Evolutionary conservation across 331 rosid species (phyloP), one percentile per base, ranked within the genome.

Genomic region (Phaseolus coccineus): DNA sequence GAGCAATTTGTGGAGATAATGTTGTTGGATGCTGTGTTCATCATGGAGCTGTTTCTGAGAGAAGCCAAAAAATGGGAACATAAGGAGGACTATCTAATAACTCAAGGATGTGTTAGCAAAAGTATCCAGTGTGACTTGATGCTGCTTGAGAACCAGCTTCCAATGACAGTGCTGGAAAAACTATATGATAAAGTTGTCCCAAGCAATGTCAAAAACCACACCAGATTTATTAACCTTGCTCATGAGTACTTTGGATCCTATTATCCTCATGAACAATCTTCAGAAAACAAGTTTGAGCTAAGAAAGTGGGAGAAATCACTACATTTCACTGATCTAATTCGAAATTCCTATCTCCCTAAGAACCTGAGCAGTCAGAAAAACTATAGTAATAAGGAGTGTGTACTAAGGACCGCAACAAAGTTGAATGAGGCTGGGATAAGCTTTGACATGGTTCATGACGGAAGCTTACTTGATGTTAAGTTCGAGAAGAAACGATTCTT

Each of bases 111-210:
- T 65, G 9, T 84, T 6, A 51, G 67, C n/a, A 84, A 73, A 64
- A 73, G 35, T 27, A 77, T 81, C 50, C 85, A 72, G 66, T 31
- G 83, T 15, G 85, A 80, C 52, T 65, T 80, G 73, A 15, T 76
- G 58, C 79, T 84, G 25, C 80, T 80, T 2, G 85, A 84, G 75
- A 80, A 84, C 46, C 87, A 84, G 69, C 74, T 84, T 67, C 87
- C 87, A 71, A 53, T 84, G 1, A 22, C 0, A 28, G 81, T 80
- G 40, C 27, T 84, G 79, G 76, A 69, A 11, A 46, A 80, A 14
- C 51, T 80, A 3, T 80, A 80, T 11, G 70, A 46, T 10, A 56
- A 3, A 11, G 78, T 56, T 71, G 82, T 80, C 2, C 87, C 80
- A 5, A 42, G 57, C n/a, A 48, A 28, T 37, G 44, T 14, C 19